Evolutionary conservation across 345 rosid species (phyloP), one percentile per base, ranked within the genome.

Genomic region (Populus alba): DNA sequence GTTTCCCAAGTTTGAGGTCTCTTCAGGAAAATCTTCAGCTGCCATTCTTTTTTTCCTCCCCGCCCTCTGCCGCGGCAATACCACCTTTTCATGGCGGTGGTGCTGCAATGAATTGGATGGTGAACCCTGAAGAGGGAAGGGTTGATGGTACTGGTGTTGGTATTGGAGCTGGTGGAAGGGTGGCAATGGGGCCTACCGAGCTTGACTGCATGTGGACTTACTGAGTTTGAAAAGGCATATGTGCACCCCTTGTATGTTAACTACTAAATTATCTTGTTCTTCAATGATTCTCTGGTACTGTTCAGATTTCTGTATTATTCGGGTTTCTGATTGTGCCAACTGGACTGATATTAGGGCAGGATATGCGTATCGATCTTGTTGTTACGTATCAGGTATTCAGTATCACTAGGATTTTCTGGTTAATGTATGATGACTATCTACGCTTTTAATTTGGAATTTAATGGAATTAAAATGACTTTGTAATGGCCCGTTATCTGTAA

Each of bases 1-100:
- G 68, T 38, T 90, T 90, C 73, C 92, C 98, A 0, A 91, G 90
- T 87, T 71, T 94, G 55, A 88, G 91, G 83, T 90, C 98, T 20
- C 77, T 92, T 37, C 98, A 93, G 77, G 99, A 95, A 43, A 96
- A 89, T 86, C 88, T 92, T 70, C 95, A 89, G 53, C 74, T 88
- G n/a, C 97, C 98, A 0, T 71, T 78, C 83, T 86, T 85, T 51
- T 89, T 88, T 75, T 49, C 90, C 9, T 38, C 85, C 2, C 17
- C 68, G 2, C 7, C 76, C 22, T 72, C 90, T 22, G 72, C 90
- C 5, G 39, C 80, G 11, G 23, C 72, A 20, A 66, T 81, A 3
- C 55, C 82, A 1, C 77, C 86, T 23, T 62, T 63, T 29, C 23
- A 20, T 35, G 73, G 69, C 17, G 70, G 75, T 4, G 76, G 75